Conservation (phyloP, 768 basidiomycete species). For the Stropharia rugosoannulata region DNA sequence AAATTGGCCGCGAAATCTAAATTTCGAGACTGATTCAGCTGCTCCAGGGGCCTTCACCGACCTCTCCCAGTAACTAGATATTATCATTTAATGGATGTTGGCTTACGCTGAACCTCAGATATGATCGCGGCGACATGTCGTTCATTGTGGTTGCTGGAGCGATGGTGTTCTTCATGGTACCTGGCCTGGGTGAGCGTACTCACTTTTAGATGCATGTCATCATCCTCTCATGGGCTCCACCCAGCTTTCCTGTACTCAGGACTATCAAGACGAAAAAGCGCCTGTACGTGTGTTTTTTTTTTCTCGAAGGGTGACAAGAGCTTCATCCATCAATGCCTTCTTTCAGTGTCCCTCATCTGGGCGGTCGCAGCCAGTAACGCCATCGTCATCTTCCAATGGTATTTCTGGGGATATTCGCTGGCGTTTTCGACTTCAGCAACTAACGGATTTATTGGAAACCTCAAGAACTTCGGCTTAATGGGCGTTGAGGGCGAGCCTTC, state of each 20-base stretch:
- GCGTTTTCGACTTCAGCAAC: constrained; percentile 79
- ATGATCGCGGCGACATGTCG: constrained; percentile 68
- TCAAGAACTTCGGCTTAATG: constrained; percentile 74
- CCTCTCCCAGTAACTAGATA: background rate
- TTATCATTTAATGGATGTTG: background rate
- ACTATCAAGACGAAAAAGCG: constrained; percentile 66
- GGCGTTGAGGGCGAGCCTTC: constrained; percentile 71
- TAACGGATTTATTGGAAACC: constrained; percentile 78
- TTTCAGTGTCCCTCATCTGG: constrained; percentile 69
- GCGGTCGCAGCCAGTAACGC: constrained; percentile 72
- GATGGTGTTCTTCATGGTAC: constrained; percentile 78
- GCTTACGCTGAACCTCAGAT: constrained; percentile 36
- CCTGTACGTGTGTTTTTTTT: constrained; percentile 33
- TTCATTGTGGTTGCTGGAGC: constrained; percentile 70
- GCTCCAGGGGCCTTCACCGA: background rate
- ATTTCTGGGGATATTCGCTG: constrained; percentile 67
- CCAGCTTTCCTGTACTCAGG: constrained; percentile 75
- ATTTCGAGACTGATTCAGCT: background rate
- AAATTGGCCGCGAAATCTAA: background rate
- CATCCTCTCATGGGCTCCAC: constrained; percentile 5
- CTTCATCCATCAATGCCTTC: constrained; percentile 5
- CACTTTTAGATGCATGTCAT: background rate
- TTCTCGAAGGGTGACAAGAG: background rate
- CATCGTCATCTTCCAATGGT: constrained; percentile 81
- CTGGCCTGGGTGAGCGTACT: constrained; percentile 55